These are phyloP conservation scores for Piper longum DNA, from an alignment of 164 flowering plant genomes.

Conservation along the genomic window DNA sequence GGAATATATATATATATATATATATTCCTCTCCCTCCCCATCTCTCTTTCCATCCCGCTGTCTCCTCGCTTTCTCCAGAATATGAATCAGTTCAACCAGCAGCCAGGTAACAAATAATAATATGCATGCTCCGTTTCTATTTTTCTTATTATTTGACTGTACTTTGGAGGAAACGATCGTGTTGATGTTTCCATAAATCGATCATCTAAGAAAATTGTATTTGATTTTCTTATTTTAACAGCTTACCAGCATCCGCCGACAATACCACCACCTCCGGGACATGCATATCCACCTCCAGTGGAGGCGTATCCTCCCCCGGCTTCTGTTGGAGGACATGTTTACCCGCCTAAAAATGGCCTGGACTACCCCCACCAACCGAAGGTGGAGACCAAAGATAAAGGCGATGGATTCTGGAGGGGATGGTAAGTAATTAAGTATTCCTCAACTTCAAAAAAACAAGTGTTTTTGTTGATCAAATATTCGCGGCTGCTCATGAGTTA, in stretches of 20 bases:
- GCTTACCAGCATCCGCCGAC: constrained; percentile 1
- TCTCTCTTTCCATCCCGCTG: not conserved
- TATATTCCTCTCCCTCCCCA: not conserved
- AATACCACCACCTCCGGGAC: not conserved
- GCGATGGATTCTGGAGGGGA: constrained; percentile 6
- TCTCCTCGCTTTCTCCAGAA: not conserved
- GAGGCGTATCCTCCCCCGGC: too few relatives aligned
- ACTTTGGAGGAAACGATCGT: not conserved
- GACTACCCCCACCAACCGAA: not conserved
- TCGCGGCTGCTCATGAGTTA: not conserved
- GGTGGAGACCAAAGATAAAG: constrained; percentile 5
- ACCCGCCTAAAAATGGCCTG: constrained; percentile 2
- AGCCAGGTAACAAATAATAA: not conserved
- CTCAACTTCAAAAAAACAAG: too few relatives aligned
- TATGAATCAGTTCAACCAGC: not conserved
- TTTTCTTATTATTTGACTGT: not conserved
- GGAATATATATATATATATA: too few relatives aligned
- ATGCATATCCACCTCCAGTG: not conserved
- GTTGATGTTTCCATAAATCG: too few relatives aligned
- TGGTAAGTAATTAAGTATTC: constrained; percentile 1
- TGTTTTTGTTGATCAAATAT: too few relatives aligned
- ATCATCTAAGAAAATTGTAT: not conserved
- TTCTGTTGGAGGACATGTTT: not conserved
- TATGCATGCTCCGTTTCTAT: too few relatives aligned
- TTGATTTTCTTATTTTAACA: too few relatives aligned